phyloP scores from a whole-genome alignment of 345 rosid species.

The Moringa oleifera region DNA sequence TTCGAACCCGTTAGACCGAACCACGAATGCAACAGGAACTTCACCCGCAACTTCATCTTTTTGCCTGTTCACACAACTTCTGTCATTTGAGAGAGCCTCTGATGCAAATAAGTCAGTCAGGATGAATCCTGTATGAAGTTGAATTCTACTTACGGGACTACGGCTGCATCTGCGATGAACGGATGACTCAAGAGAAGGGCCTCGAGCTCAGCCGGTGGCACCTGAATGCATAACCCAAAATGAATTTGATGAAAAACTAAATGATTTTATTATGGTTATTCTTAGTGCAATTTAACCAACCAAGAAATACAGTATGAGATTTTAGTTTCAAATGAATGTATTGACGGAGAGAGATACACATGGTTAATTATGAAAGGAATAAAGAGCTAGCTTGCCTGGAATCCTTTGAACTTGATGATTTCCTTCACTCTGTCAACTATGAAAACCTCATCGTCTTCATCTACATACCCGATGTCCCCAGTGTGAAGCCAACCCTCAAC shows the following conservation, averaged over 20 bases:
- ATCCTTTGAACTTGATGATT: conserved; percentile 89
- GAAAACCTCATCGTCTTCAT: conserved; percentile 75
- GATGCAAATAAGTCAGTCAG: too few species aligned
- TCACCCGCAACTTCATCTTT: conserved; percentile 85
- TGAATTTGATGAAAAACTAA: too few species aligned
- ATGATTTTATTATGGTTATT: too few species aligned
- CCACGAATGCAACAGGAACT: conserved; percentile 92
- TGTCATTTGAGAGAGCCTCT: too few species aligned
- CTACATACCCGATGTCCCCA: conserved; percentile 85
- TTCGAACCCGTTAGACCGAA: conserved; percentile 48
- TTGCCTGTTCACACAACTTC: conserved; percentile 44
- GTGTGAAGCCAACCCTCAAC: conserved; percentile 90
- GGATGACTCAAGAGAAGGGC: conserved; percentile 63
- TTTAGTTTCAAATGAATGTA: too few species aligned
- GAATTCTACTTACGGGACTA: conserved; percentile 77
- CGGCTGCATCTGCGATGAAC: conserved; percentile 81
- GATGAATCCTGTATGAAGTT: too few species aligned
- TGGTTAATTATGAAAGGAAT: too few species aligned
- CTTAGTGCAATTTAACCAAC: too few species aligned
- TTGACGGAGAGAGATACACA: too few species aligned
- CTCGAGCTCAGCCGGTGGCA: conserved; percentile 96
- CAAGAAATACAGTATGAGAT: too few species aligned
- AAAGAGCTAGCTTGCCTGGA: conserved; percentile 52
- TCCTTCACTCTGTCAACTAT: conserved; percentile 86
- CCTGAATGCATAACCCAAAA: conserved; percentile 37